A percentile compares a stretch with the other conserved stretches of the same genome.
Conservation (phyloP, 805 yeast genomes). For the Wickerhamiella alocasiicola region DNA sequence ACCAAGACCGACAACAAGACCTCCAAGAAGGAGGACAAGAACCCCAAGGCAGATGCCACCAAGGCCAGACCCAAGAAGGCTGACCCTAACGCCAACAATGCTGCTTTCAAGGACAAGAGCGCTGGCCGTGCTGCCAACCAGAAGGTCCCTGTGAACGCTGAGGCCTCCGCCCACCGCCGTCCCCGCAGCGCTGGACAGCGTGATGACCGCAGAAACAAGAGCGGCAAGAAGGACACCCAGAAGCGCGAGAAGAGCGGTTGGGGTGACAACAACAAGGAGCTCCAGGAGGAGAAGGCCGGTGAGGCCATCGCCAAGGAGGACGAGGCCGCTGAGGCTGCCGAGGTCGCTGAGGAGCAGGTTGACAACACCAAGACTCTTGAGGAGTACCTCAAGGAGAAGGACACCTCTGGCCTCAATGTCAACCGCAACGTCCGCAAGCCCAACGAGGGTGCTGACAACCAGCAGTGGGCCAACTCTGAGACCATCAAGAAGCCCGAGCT, state of each 20-base stretch:
- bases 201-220: conserved; percentile 74
- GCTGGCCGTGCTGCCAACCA: conserved; percentile 55
- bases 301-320: conserved; percentile 32
- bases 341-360: conserved; percentile 37
- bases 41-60: conserved; percentile 49
- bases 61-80: conserved; percentile 40
- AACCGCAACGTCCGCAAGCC: conserved; percentile 30
- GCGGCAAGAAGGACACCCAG: conserved; percentile 71
- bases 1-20: conserved; percentile 75
- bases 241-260: conserved; percentile 79
- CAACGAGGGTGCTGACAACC: conserved; percentile 46
- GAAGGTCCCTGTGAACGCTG: conserved; percentile 37
- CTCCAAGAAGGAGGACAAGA: conserved; percentile 46
- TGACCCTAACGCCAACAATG: conserved; percentile 69
- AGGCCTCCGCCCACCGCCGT: conserved; percentile 40
- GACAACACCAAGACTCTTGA: conserved; percentile 52
- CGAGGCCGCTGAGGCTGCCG: conserved; percentile 30
- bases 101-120: conserved; percentile 61
- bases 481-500: conserved; percentile 48
- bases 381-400: conserved; percentile 68
- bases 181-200: conserved; percentile 37
- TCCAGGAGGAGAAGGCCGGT: conserved; percentile 45
- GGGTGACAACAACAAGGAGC: conserved; percentile 71
- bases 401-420: conserved; percentile 19
- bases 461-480: conserved; percentile 38